Base-by-base conservation (phyloP, 495 filamentous ascomycete genomes). In the Staphylotrichum longicolle region DNA sequence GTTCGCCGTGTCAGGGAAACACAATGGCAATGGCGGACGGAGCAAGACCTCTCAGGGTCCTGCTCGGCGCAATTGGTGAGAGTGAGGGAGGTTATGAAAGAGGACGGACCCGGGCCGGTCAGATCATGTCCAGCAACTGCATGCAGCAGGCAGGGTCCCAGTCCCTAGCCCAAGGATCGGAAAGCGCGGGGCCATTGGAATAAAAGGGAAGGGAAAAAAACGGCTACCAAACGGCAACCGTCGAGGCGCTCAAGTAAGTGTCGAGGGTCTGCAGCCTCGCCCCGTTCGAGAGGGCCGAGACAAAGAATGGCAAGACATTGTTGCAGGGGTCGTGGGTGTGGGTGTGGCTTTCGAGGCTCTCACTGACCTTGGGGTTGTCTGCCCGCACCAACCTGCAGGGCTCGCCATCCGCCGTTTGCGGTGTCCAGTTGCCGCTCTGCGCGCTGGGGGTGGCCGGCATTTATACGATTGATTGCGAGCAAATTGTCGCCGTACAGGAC, bases 401-500 rank as follows among this genome's bases (percentile, higher is more conserved):
- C 20, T 27, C 20, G 52, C 59, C 51, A 6, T 46, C 32, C 40
- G 41, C 50, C 50, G 60, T 57, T 42, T 61, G 35, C 61, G 34
- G 46, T 60, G 39, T 48, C 39, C 54, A 34, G 50, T 11, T 44
- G 52, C 46, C 27, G 41, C 15, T 45, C 7, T 12, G 44, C 7
- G 20, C n/a, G 39, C 39, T 42, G 40, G 55, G 42, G 30, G 6
- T 30, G 7, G 44, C 59, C 54, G 66, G 63, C 59, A 51, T 55
- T 65, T 66, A 68, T 66, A 56, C 54, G 34, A 34, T 57, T 68
- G 58, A 66, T 72, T 67, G 66, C 66, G 62, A 41, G 60, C 66
- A 72, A 49, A 68, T 66, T 72, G 70, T 63, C 58, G 59, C 59
- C 67, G 60, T 68, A 63, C 63, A 64, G 62, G 61, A 63, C 60